Evolutionary conservation across 768 basidiomycete genomes (phyloP), one percentile per base, ranked within the genome.

Genomic region (Fistulinella prunicolor): DNA sequence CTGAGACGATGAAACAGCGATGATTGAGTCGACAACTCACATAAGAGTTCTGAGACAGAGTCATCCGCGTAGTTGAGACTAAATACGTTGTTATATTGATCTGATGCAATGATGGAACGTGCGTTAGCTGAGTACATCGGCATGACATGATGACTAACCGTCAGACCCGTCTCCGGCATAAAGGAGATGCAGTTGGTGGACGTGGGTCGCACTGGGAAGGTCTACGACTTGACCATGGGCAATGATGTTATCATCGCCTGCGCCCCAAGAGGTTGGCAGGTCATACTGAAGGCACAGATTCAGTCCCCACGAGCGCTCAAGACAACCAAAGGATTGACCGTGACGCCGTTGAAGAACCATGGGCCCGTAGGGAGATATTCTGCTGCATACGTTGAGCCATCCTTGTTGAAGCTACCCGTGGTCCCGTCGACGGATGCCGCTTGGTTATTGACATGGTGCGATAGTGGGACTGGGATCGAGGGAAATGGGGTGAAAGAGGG

Each of bases 151-250:
- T 30, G 19, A 51, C 69, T 44, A 36, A 70, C 73, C 49, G n/a
- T 65, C 58, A 1, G 37, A 47, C 6, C 67, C 69, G 39, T 75
- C 74, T 21, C 73, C 74, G 19, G 75, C 67, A 53, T 79, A 79
- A 10, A 79, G 51, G 42, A 78, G 64, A 47, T 79, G 76, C 21
- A 81, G 56, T 49, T 79, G 69, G 49, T 80, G 79, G 1, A 71
- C 65, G 49, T 60, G 68, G 0, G 67, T 69, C n/a, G 64, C 57
- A 0, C 59, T 43, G 8, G 57, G 44, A 17, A 74, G 59, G 6
- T 61, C 49, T 12, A 80, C 42, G 4, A 70, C 58, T 48, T 81
- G 79, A 2, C 70, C 69, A 7, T 70, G 50, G 14, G 75, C 67
- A 23, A 79, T 57, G 21, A 77, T 61, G 46, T 81, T 81, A 51